Percentiles rank a stretch among this genome's conserved stretches.
Evolutionary conservation across 768 basidiomycete species (phyloP).

Genomic region (Favolaschia claudopus): DNA sequence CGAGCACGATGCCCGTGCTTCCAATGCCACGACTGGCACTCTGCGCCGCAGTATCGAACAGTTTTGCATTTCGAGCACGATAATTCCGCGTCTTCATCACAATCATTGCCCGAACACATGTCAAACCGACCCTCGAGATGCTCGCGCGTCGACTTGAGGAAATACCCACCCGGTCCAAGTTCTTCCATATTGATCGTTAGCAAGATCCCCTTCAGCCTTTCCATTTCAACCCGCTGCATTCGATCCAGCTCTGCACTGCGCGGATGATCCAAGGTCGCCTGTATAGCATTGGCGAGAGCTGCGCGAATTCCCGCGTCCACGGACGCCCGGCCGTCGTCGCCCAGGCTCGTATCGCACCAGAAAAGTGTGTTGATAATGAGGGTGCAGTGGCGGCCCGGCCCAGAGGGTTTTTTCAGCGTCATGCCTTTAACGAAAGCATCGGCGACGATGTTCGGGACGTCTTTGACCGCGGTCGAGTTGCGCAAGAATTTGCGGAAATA

Average conservation of each 20-base stretch:
- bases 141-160: slow-evolving; percentile 11
- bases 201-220: slow-evolving; percentile 12
- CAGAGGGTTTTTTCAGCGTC: slow-evolving; percentile 10
- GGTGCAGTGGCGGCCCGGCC: slow-evolving; percentile 15
- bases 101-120: slow-evolving; percentile 11
- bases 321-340: slow-evolving; percentile 30
- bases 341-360: slow-evolving; percentile 29
- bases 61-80: slow-evolving; percentile 29
- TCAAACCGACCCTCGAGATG: slow-evolving; percentile 20
- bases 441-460: slow-evolving; percentile 21
- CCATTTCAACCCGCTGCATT: slow-evolving; percentile 7
- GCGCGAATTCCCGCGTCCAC: slow-evolving; percentile 22
- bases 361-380: slow-evolving; percentile 26
- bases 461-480: slow-evolving; percentile 19
- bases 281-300: slow-evolving; percentile 7
- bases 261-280: background rate
- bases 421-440: slow-evolving; percentile 19
- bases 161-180: slow-evolving; percentile 12
- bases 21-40: slow-evolving; percentile 29
- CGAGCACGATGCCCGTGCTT: slow-evolving; percentile 29
- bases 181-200: background rate
- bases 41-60: slow-evolving; percentile 22
- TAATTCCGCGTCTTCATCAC: slow-evolving; percentile 19
- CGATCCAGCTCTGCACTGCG: background rate
- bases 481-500: slow-evolving; percentile 31